Base-by-base conservation (phyloP, 148 eudicot genomes). In the Camellia japonica region DNA sequence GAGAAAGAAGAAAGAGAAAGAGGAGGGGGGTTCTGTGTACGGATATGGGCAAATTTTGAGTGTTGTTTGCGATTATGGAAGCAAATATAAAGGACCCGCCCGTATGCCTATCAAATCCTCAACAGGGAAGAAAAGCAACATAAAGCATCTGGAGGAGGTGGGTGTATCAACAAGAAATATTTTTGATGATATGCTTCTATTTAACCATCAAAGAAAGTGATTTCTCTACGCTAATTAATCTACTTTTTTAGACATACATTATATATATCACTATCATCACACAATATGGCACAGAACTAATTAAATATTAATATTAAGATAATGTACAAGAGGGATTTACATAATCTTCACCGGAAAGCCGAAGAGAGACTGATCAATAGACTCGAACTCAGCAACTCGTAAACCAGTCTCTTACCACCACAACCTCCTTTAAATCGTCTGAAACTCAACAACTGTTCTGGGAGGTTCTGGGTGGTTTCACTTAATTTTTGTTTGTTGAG, bases 41-140 rank as follows among this genome's bases (percentile, higher is more conserved):
- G 77, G 84, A 71, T 64, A 78, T 44, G 14, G 13, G 19, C 47
- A 11, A 10, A 42, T 78, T 9, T 65, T 18, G 30, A 55, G 75
- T 19, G 64, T 8, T 81, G 86, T 78, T 59, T 75, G 58, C 68
- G 80, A 86, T 84, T 84, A 86, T 86, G 87, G 88, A 88, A 84
- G 80, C 90, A 88, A 81, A 69, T 30, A n/a, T 65, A 9, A 68
- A 78, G 83, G 85, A 84, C 61, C 82, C 80, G 20, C n/a, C 23
- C 18, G 7, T 23, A 30, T 47, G 60, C n/a, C 51, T 60, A 68
- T 84, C 83, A 63, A 56, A 74, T 38, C 74, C 72, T 63, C 75
- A 74, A 76, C 79, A 83, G 84, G 80, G 87, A 56, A 71, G 62
- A 59, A 71, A 71, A 76, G 68, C 75, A 77, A 77, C 83, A 80